Evolutionary conservation across 768 basidiomycete genomes (phyloP).

Genomic region (Russula sp.): DNA sequence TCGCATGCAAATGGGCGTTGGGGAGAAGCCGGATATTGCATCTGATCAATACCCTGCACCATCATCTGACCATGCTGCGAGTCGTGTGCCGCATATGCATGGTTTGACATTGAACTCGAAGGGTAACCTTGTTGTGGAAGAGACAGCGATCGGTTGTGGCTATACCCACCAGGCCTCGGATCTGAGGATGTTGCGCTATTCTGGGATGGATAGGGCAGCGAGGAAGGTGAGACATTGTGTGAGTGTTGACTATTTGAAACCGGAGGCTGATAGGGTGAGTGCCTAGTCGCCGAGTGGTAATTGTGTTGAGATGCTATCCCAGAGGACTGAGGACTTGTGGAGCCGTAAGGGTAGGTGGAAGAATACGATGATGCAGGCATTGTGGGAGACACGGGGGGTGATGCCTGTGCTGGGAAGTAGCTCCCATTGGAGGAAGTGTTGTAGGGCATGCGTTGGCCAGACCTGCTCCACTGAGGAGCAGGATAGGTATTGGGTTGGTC

Average conservation of each 20-base stretch:
- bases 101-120: neutral
- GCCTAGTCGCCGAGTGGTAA: conserved; percentile 10
- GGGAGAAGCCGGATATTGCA: conserved; percentile 34
- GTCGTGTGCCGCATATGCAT: conserved; percentile 9
- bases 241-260: neutral
- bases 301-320: conserved; percentile 6
- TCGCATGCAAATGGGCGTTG: conserved; percentile 35
- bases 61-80: conserved; percentile 22
- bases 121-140: conserved; percentile 9
- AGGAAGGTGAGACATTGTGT: neutral
- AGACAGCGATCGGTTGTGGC: conserved; percentile 15
- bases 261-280: conserved; percentile 10
- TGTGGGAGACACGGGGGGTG: conserved; percentile 15
- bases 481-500: conserved; percentile 15
- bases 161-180: conserved; percentile 6
- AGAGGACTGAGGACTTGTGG: conserved; percentile 4
- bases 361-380: conserved; percentile 1
- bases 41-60: conserved; percentile 21
- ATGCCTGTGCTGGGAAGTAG: conserved; percentile 15
- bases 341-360: conserved; percentile 6
- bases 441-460: conserved; percentile 16
- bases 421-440: conserved; percentile 11
- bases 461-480: conserved; percentile 17
- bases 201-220: conserved; percentile 16
- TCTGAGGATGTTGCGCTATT: conserved; percentile 1